Evolutionary conservation across 345 rosid species (phyloP), one percentile per base, ranked within the genome.

Genomic region (Gossypium herbaceum): DNA sequence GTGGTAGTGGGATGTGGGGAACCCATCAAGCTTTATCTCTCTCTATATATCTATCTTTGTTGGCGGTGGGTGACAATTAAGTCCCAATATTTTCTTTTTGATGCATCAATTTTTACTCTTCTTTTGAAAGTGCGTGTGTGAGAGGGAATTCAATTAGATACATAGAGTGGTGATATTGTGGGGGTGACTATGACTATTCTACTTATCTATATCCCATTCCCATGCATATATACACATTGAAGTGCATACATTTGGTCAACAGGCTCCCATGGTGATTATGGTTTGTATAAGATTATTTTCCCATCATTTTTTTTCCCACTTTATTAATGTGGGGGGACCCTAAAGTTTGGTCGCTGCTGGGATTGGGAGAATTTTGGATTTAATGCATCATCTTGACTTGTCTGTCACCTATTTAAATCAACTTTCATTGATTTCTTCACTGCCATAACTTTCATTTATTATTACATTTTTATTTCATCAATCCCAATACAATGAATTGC

Each of bases 21-120:
- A 71, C 73, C 12, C 80, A 72, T 75, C 51, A 73, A 74, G 76
- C 74, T 45, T 19, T 69, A 82, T 79, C 64, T 41, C 52, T 56
- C 77, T 58, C 12, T 20, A 3, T 19, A 20, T 0, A n/a, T 66
- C 34, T 61, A 13, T 73, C 73, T 82, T 82, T 70, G 43, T 34
- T 65, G 60, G 63, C 56, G 78, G 58, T 48, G 44, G 34, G 41
- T 59, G 63, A 34, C 73, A 51, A 71, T 44, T 25, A 59, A 59
- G 7, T 17, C 43, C 56, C 62, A 57, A 10, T 22, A 65, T 44
- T 57, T 22, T 24, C 25, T 48, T 19, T 17, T 69, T 22, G 1
- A 41, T 68, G 6, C 16, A 4, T 45, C n/a, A 12, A 17, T 41
- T 19, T n/a, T 9, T 24, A 12, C 17, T 24, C 43, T 72, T 12